Conservation (phyloP, 345 rosid genomes). For the Syzygium aromaticum region DNA sequence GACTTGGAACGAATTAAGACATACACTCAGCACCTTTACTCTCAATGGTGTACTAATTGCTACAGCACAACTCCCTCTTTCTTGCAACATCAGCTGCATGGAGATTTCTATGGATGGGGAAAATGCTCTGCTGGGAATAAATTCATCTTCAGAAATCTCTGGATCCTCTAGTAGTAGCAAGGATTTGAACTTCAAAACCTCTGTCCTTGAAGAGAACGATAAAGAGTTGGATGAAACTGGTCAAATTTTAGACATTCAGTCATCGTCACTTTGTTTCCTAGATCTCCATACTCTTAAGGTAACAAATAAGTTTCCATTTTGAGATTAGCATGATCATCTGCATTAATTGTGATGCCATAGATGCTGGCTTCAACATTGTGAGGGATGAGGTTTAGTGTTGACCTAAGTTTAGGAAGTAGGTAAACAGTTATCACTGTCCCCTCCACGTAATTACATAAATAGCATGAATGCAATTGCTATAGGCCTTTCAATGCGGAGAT, state of each 20-base stretch:
- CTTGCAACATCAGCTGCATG: constrained; percentile 67
- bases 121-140: constrained; percentile 67
- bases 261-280: constrained; percentile 79
- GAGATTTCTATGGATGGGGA: constrained; percentile 77
- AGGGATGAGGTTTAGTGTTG: background rate
- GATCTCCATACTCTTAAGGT: constrained; percentile 78
- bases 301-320: background rate
- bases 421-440: background rate
- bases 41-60: constrained; percentile 62
- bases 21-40: constrained; percentile 62
- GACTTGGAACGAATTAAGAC: constrained; percentile 61
- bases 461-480: background rate
- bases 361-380: background rate
- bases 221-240: constrained; percentile 24
- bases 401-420: background rate
- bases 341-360: background rate
- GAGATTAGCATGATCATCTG: background rate
- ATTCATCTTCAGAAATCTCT: constrained; percentile 26
- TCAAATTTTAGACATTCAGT: constrained; percentile 39
- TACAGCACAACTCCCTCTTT: constrained; percentile 56
- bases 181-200: constrained; percentile 13
- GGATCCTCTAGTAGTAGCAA: constrained; percentile 9
- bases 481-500: background rate
- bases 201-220: constrained; percentile 23
- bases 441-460: background rate